Evolutionary conservation across 2,329 filamentous ascomycete genomes (phyloP), one percentile per base, ranked within the genome.

Genomic region (Whalleya microplaca): DNA sequence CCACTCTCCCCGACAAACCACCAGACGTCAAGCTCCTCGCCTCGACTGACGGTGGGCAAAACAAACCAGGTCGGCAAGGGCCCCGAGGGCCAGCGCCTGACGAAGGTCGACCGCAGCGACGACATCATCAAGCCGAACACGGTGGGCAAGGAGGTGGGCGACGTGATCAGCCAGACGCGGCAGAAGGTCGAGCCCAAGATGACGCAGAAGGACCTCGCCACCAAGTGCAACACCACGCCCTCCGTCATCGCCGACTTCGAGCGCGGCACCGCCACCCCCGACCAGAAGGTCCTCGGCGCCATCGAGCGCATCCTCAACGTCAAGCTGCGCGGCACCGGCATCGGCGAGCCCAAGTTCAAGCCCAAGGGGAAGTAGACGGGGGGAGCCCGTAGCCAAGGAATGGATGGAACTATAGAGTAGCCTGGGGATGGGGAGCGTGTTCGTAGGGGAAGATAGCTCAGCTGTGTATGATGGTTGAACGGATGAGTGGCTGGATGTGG

Each of bases 111-210:
- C 83, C 93, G 94, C 67, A 88, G 87, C 73, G 93, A 98, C 81
- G 95, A 97, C 74, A 96, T 97, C 78, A 89, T 98, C 78, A 96
- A 96, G 81, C 93, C 92, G 72, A 96, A 96, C 80, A 96, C 92
- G 45, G 82, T 97, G 56, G 92, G 92, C 73, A 82, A 84, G 70
- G 82, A 84, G 54, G 91, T 98, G 64, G 92, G 90, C 69, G 86
- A 91, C 65, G 90, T 89, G 64, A 97, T 98, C 78, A 84, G 86
- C 70, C 84, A 88, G 70, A 85, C 90, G 53, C 90, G 95, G 64
- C 87, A 86, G 72, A 86, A 89, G 73, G 88, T 91, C 73, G 90
- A 90, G 76, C 92, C 93, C 76, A 95, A 96, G 80, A 94, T 98
- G 91, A 96, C 93, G 55, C 95, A 98, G 78, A 96, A 96, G 76